A percentile compares a stretch with the other conserved stretches of the same genome.
Evolutionary conservation across 768 basidiomycete genomes (phyloP).

Genomic region (Strobilomyces dryophilus): DNA sequence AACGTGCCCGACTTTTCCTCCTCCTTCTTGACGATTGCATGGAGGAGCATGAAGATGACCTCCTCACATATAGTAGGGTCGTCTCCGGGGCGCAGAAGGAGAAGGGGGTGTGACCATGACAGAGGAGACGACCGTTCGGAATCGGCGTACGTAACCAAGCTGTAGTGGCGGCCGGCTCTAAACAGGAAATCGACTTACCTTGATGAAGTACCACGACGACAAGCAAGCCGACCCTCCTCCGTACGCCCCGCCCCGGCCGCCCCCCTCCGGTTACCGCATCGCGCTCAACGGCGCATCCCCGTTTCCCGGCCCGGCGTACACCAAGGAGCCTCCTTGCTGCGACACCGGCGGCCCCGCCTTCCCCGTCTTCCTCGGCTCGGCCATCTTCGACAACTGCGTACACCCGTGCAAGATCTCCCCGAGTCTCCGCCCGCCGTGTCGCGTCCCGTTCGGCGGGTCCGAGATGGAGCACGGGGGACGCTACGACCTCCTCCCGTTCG

Average conservation of each 20-base stretch:
- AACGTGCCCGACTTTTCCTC: constrained; percentile 1
- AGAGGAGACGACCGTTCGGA: no score
- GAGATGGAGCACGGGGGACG: constrained; percentile 62
- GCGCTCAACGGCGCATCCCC: constrained; percentile 39
- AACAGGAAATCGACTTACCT: no score
- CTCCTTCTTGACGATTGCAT: constrained; percentile 10
- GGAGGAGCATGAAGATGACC: constrained; percentile 8
- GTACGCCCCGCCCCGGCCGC: constrained; percentile 27
- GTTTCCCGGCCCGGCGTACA: constrained; percentile 38
- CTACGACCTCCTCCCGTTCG: constrained; percentile 73
- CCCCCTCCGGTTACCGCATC: constrained; percentile 66
- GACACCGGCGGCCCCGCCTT: constrained; percentile 51
- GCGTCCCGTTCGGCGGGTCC: constrained; percentile 59
- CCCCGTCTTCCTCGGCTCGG: constrained; percentile 71
- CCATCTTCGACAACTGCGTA: constrained; percentile 59
- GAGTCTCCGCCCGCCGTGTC: constrained; percentile 45
- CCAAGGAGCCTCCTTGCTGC: constrained; percentile 48
- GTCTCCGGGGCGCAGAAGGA: not conserved
- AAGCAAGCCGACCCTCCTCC: constrained; percentile 1
- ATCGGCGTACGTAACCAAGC: no score
- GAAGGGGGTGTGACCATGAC: no score
- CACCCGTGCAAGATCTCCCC: constrained; percentile 83
- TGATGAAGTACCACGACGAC: constrained; percentile 10
- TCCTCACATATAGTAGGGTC: constrained; percentile 2
- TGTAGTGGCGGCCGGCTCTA: no score